Evolutionary conservation across 495 filamentous ascomycete species (phyloP), one percentile per base, ranked within the genome.

Genomic region (Opeltia flavorubescens): DNA sequence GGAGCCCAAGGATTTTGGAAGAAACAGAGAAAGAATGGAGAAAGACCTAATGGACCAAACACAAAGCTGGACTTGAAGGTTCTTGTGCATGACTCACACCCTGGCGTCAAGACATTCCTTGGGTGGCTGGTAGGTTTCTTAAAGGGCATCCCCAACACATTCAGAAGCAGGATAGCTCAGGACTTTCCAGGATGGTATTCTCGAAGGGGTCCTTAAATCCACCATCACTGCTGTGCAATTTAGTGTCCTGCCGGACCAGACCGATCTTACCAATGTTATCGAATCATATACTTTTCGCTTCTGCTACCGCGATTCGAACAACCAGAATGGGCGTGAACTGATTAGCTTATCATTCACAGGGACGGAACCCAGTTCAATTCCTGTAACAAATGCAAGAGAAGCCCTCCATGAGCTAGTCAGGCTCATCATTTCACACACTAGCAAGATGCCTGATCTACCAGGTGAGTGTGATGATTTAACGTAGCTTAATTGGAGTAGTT

Each of bases 231-330:
- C 63, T 2, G 36, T 72, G 18, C 66, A 71, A 50, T 51, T 73
- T 39, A 65, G 66, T 25, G 61, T 74, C 40, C 57, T 62, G 36
- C 58, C 60, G 12, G 61, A 71, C 44, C 60, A 58, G 17, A 48
- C 56, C 5, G 42, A 56, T 0, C 65, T 61, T 0, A 46, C 55
- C 8, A 58, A 70, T 39, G 64, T 74, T 11, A 25, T 73, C 25
- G 71, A 75, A 47, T 58, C 59, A 3, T 75, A 75, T 49, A 70
- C 65, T 1, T 74, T 75, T 51, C 66, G 62, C 7, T 68, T 75
- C 55, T 65, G 59, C 13, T 75, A 73, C 50, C 47, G 45, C 11
- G 43, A 50, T n/a, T 45, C 45, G 1, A 5, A 46, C 6, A 46
- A 53, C 2, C 43, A 56, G 21, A 33, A 52, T 9, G 43, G 52